phyloP scores from a whole-genome alignment of 169 alveolate genomes.

The Plasmodium yoelii region DNA sequence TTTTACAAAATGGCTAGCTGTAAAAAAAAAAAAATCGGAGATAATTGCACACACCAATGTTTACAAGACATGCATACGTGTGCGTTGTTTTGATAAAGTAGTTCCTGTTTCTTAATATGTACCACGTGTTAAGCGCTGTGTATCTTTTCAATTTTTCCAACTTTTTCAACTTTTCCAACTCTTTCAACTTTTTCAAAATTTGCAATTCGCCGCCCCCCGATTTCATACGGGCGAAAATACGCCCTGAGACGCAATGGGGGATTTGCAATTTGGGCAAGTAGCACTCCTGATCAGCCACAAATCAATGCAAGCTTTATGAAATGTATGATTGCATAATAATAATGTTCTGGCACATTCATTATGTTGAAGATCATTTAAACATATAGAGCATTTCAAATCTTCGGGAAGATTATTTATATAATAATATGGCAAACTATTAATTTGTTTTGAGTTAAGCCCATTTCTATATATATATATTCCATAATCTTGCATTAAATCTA shows the following conservation, averaged over 20 bases:
- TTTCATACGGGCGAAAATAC: slow-evolving; percentile 24
- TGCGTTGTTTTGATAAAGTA: too few relatives aligned
- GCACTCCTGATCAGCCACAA: slow-evolving; percentile 88
- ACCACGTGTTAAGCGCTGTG: too few relatives aligned
- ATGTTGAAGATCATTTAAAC: slow-evolving; percentile 43
- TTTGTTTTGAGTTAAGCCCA: slow-evolving; percentile 74
- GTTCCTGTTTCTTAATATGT: too few relatives aligned
- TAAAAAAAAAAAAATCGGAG: too few relatives aligned
- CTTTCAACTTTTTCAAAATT: too few relatives aligned
- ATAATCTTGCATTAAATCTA: slow-evolving; percentile 80
- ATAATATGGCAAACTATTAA: slow-evolving; percentile 47
- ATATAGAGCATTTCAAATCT: slow-evolving; percentile 52
- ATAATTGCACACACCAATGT: too few relatives aligned
- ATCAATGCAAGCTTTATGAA: slow-evolving; percentile 86
- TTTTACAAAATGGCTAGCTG: too few relatives aligned
- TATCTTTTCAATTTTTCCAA: too few relatives aligned
- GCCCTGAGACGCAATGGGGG: slow-evolving; percentile 75
- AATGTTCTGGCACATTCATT: slow-evolving; percentile 82
- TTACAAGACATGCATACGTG: too few relatives aligned
- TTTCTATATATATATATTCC: slow-evolving; percentile 83
- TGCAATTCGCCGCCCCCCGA: too few relatives aligned
- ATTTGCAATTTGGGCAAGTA: slow-evolving; percentile 86
- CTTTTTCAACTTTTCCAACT: slow-evolving; percentile 5
- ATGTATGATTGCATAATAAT: slow-evolving; percentile 84
- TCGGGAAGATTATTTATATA: slow-evolving; percentile 24